Percentiles rank a stretch among this genome's conserved stretches.
These are phyloP conservation scores for Sporothrix pallida DNA, from an alignment of 2,329 filamentous ascomycete genomes.

Conservation along the genomic window DNA sequence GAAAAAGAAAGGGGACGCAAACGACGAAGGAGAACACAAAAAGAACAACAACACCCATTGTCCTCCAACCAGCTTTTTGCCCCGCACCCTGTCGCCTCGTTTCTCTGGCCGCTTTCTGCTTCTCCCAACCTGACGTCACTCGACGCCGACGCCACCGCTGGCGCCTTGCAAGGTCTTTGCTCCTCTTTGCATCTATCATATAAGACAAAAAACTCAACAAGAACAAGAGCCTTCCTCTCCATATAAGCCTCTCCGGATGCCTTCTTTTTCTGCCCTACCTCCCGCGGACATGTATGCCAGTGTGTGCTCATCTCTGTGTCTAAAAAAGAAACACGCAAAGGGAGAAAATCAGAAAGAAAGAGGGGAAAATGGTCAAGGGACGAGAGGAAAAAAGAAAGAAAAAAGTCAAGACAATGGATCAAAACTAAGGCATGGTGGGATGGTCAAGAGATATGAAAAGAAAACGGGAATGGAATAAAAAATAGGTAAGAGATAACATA, in stretches of 20 bases:
- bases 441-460: constrained; percentile 9
- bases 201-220: constrained; percentile 13
- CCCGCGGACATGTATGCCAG: constrained; percentile 13
- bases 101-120: background rate
- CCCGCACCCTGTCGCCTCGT: too few relatives aligned
- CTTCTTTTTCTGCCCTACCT: constrained; percentile 23
- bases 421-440: constrained; percentile 14
- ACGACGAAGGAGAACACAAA: background rate
- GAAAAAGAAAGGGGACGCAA: background rate
- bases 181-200: constrained; percentile 7
- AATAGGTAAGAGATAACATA: constrained; percentile 11
- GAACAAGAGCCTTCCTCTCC: background rate
- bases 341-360: background rate
- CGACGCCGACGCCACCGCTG: constrained; percentile 18
- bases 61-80: constrained; percentile 11
- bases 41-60: constrained; percentile 14
- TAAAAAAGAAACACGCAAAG: constrained; percentile 8
- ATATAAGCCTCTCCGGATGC: background rate
- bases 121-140: background rate
- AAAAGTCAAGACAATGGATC: constrained; percentile 23
- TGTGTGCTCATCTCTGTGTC: constrained; percentile 23
- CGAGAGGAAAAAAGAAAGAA: background rate
- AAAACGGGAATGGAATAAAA: constrained; percentile 19
- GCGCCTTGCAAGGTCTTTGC: background rate
- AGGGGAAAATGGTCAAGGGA: constrained; percentile 7